Conservation (phyloP, 2,329 filamentous ascomycete species). For the Xylariaceae sp. region DNA sequence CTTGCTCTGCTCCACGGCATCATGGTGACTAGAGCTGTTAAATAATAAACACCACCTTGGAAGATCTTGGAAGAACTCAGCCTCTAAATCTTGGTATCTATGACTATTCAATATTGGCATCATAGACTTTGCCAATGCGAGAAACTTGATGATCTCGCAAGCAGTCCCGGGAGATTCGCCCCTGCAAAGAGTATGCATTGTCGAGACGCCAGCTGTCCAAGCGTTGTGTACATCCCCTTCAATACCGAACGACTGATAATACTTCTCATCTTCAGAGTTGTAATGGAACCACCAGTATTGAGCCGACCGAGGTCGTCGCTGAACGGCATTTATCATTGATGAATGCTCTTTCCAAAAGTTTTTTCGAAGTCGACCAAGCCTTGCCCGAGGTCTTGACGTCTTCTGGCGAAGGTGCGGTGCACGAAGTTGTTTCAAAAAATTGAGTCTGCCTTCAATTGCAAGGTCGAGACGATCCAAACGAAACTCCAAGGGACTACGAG, state of each 20-base stretch:
- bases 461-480: no score
- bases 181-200: not conserved
- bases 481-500: no score
- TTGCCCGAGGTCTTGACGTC: not conserved
- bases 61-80: conserved; percentile 1
- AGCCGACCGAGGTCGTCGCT: no score
- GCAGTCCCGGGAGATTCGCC: not conserved
- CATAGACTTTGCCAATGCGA: conserved; percentile 2
- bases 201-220: not conserved
- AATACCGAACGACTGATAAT: no score
- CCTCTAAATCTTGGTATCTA: not conserved
- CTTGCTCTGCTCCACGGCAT: not conserved
- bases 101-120: not conserved
- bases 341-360: conserved; percentile 2
- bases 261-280: no score
- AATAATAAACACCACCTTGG: not conserved
- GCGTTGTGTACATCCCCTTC: not conserved
- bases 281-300: no score
- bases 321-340: not conserved
- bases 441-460: no score
- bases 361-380: not conserved
- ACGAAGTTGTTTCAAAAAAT: not conserved
- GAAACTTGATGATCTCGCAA: not conserved
- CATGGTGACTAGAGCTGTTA: no score
- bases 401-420: not conserved